Evolutionary conservation across 2,329 filamentous ascomycete species (phyloP), one percentile per base, ranked within the genome.

Genomic region (Stenocarpella maydis): DNA sequence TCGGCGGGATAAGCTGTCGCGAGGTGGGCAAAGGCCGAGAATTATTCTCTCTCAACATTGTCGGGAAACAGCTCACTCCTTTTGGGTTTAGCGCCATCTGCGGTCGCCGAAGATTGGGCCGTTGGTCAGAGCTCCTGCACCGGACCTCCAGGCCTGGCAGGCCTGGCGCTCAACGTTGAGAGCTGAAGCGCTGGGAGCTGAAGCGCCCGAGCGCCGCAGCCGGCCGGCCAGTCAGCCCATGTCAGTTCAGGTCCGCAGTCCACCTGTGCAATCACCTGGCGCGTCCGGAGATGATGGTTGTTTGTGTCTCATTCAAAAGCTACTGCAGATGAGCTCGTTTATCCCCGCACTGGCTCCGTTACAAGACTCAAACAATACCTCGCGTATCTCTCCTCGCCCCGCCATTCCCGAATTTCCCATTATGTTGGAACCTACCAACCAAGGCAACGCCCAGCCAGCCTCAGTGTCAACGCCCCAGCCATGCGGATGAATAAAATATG

Each of bases 1-100:
- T 52, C 58, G 58, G 58, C 43, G 14, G 64, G 58, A 64, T 58
- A 19, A 54, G 50, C 45, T 19, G 60, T 63, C 52, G 68, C 65
- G 60, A 67, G 49, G 53, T 64, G 45, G 47, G 64, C 52, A n/a
- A 65, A 65, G 41, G 47, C 52, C 69, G 69, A 70, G 69, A 71
- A 55, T 73, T 71, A 67, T 71, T 74, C 75, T 76, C 53, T 67
- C 45, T 58, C 52, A 53, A 50, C 61, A 69, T 69, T 71, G 69
- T 71, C 65, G 69, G 53, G 69, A 66, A 66, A 66, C 64, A 55
- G 65, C 65, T 67, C 65, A 67, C 15, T 55, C 65, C 65, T 49
- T 49, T 58, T 58, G 52, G 65, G 65, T 21, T 54, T 67, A 67
- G 65, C 64, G 69, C 63, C 37, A 14, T 24, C 63, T 66, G 58